Base-by-base conservation (phyloP, 2,329 filamentous ascomycete species). In the Aspergillus sojae region DNA sequence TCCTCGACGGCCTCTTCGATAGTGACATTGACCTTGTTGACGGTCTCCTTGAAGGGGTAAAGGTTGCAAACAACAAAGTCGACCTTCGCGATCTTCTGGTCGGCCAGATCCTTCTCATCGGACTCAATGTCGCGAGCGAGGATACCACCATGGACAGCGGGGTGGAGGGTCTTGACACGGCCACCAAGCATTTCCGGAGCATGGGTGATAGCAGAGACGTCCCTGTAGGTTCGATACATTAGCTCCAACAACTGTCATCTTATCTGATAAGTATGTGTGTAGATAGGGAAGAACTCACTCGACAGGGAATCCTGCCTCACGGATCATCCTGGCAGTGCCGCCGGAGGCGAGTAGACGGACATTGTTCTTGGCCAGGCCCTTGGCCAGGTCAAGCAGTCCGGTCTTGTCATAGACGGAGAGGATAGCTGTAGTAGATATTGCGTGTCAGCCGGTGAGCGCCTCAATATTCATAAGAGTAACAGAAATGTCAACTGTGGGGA, bases 401-500 rank as follows among this genome's bases (percentile, higher is more conserved):
- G 94, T 98, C 89, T 99, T 99, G 86, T 99, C 93, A 79, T 95
- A 98, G 84, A 98, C 95, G 70, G 94, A 98, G 78, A 99, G 86
- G 77, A 99, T 98, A 70, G 95, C 95, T 85, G 59, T 64, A 58
- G 28, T 45, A n/a, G 48, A 50, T 16, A 19, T 57, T 9, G 21
- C 12, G 46, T 58, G 54, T 69, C 55, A 70, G 67, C 60, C 41
- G 43, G 32, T 30, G 52, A 54, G 10, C 50, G 11, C 45, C 36
- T 52, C 28, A 21, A 60, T 16, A 23, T 61, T 54, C 28, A 63
- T 57, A 58, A 23, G 46, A 60, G 41, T 58, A 61, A 62, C 67
- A 61, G 46, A 63, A 65, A 60, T 52, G 60, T 58, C 41, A 58
- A 62, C 54, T 64, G 68, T 66, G 67, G 68, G 62, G 64, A 60